Percentiles rank a stretch among this genome's conserved stretches.
phyloP scores from a whole-genome alignment of 2,329 filamentous ascomycete genomes.

The Amauroascus verrucosus region DNA sequence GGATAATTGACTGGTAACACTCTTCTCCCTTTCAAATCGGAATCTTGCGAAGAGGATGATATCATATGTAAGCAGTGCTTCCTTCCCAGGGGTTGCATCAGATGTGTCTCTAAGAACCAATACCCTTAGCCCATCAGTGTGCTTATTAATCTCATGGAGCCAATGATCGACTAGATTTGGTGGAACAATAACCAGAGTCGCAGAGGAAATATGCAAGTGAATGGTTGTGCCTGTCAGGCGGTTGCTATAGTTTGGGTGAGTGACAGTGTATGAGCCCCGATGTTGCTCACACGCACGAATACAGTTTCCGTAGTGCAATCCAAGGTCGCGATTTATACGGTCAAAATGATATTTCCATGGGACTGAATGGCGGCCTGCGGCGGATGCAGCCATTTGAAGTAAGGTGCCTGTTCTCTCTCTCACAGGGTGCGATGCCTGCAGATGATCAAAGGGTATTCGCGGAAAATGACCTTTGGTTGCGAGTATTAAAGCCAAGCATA shows the following conservation, averaged over 20 bases:
- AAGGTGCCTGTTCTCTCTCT: constrained; percentile 51
- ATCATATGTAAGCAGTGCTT: constrained; percentile 57
- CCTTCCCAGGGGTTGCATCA: constrained; percentile 46
- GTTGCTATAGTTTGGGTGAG: constrained; percentile 33
- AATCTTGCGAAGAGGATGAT: constrained; percentile 66
- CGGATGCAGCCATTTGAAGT: constrained; percentile 63
- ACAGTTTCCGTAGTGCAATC: constrained; percentile 46
- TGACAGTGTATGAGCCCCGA: constrained; percentile 50
- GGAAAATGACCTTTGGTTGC: constrained; percentile 63
- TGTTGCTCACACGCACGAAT: constrained; percentile 48
- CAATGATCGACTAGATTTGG: constrained; percentile 77
- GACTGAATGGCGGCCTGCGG: constrained; percentile 54
- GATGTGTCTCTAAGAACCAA: constrained; percentile 49
- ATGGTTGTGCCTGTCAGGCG: constrained; percentile 26
- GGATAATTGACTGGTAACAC: constrained; percentile 29
- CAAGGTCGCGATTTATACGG: constrained; percentile 34
- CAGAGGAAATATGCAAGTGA: constrained; percentile 28
- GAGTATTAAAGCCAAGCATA: constrained; percentile 66
- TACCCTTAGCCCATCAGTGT: constrained; percentile 57
- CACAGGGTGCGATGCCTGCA: constrained; percentile 33
- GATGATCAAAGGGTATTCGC: constrained; percentile 53
- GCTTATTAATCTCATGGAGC: constrained; percentile 68
- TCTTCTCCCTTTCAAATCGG: constrained; percentile 60
- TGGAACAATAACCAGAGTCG: constrained; percentile 70
- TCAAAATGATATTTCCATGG: constrained; percentile 62